Base-by-base conservation (phyloP, 2,329 filamentous ascomycete genomes). In the Paramyrothecium sp. region DNA sequence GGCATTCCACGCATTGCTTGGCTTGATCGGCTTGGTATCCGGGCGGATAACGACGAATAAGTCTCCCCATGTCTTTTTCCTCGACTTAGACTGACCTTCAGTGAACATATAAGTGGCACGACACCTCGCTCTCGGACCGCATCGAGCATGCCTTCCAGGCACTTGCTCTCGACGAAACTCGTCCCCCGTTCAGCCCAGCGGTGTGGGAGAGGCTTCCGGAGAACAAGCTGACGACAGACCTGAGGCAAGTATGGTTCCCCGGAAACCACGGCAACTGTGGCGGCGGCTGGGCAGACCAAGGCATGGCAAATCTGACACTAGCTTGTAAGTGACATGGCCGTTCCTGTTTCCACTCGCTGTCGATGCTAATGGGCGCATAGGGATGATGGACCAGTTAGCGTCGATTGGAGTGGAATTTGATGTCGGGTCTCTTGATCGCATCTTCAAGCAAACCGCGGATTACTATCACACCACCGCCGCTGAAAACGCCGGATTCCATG, bases 201-300 rank as follows among this genome's bases (percentile, higher is more conserved):
- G 69, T 86, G 2, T 86, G 81, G 83, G 79, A 83, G 61, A 72
- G 77, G 20, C 69, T 71, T 10, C 69, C 70, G 0, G 67, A 71
- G 23, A 73, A 76, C 30, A 70, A 67, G 38, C 64, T 70, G 16
- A 72, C 68, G 21, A 79, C 78, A 2, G 74, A 82, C 58, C 70
- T 82, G 49, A 73, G 78, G 26, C 80, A 82, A 60, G 78, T 81
- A 13, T 88, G 86, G 86, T 92, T 92, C 65, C 86, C 89, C 0
- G 89, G 89, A 7, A 84, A 82, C 53, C 89, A 92, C 67, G 85
- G 80, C 12, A 89, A 91, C 63, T 84, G 89, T 51, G 89, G 89
- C 4, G 89, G 89, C 33, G 88, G 89, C 2, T 89, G 83, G 83
- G 67, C 72, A 5, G 80, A 83, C 51, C 75, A 81, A 58, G 78